Conservation (phyloP, 306 rosid genomes). For the Quercus suber region DNA sequence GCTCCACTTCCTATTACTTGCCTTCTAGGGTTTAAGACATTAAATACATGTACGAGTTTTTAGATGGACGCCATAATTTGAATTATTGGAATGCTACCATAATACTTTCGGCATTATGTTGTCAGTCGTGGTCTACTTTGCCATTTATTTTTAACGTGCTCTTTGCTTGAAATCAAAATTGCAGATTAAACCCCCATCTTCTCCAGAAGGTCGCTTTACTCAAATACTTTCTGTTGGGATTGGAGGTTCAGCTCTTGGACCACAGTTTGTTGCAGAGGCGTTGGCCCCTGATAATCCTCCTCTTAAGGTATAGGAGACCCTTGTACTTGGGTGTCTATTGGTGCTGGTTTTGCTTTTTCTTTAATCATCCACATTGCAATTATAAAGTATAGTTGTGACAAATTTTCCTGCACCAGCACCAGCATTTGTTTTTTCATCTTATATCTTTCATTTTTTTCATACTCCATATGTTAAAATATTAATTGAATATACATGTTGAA, state of each 20-base stretch:
- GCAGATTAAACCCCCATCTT: constrained; percentile 90
- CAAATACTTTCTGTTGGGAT: constrained; percentile 86
- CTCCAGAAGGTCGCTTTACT: constrained; percentile 71
- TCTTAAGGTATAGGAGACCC: constrained; percentile 57
- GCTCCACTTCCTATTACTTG: neutral
- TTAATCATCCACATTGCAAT: neutral
- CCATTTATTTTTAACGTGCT: neutral
- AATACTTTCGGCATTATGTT: neutral
- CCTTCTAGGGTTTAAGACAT: neutral
- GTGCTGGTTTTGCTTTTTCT: constrained; percentile 10
- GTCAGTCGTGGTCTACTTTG: constrained; percentile 12
- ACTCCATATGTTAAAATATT: neutral
- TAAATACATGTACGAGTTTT: neutral
- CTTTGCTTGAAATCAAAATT: neutral
- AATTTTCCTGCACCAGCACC: neutral
- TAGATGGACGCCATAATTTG: neutral
- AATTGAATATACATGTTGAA: neutral
- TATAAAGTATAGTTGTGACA: neutral
- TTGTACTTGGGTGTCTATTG: neutral
- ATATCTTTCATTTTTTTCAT: neutral
- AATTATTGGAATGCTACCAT: neutral
- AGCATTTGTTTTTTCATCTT: neutral
- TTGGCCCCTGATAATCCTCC: constrained; percentile 98
- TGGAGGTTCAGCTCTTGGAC: constrained; percentile 99
- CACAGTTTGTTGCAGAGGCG: constrained; percentile 98